Base-by-base conservation (phyloP, 345 rosid species). In the Eucalyptus cloeziana region DNA sequence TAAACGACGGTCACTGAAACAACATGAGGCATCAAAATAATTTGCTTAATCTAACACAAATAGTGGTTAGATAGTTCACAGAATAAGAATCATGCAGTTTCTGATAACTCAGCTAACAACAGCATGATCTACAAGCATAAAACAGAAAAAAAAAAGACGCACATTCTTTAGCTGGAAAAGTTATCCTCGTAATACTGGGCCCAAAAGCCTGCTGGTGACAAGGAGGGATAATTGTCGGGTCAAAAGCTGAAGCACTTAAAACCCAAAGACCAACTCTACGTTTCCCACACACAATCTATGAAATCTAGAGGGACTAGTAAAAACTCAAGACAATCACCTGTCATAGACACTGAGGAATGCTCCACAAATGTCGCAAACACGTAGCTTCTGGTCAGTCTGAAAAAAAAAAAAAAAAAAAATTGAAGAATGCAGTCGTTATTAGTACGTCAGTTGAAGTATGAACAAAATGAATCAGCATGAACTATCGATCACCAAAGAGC, bases 181-280 rank as follows among this genome's bases (percentile, higher is more conserved):
- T 97, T 91, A 96, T 97, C 99, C 99, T 94, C 97, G 98, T 94
- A 97, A 97, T 95, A 97, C 97, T 95, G 98, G 99, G 99, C 99
- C 98, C 99, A 96, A 97, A 94, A 98, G 99, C 99, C 99, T 97
- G 99, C 99, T 98, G 99, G 97, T 97, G 94, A 94, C 95, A 96
- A 96, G 99, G 98, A 96, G 98, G 98, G 93, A 94, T 96, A 94
- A 95, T 93, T 95, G 92, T 91, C 91, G 91, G 95, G 95, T 96
- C 98, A 97, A 98, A 97, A 94, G 94, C 94, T 94, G 96, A 97
- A 93, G 94, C 94, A 96, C 95, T 94, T 95, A 92, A 97, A 97
- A 95, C 95, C 96, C 94, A 94, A 90, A 88, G 56, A 89, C 95
- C 93, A 90, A 92, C 91, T 89, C 92, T 93, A 92, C 85, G 90